These are phyloP conservation scores for Aegle marmelos DNA, from an alignment of 345 rosid genomes.

Conservation along the genomic window DNA sequence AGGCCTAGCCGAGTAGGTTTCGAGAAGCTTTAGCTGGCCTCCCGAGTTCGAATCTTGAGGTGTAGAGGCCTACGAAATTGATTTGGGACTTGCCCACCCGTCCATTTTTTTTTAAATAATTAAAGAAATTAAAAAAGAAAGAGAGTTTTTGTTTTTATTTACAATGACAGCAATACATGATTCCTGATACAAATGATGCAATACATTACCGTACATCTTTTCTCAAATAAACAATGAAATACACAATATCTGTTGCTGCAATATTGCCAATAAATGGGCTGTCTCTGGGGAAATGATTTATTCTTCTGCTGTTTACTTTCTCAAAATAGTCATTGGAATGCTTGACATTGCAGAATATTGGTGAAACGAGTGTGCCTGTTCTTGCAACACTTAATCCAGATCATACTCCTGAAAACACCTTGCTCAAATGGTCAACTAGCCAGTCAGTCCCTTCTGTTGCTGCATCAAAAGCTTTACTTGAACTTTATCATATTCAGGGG, in stretches of 20 bases:
- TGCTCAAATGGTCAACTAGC: slow-evolving; percentile 77
- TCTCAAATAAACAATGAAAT: background rate
- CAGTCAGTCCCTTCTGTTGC: slow-evolving; percentile 88
- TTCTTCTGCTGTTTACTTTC: background rate
- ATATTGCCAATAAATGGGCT: background rate
- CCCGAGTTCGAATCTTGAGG: no score
- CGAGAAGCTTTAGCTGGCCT: no score
- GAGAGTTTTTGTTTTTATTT: no score
- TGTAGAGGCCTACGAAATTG: no score
- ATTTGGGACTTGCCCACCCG: no score
- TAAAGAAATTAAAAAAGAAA: no score
- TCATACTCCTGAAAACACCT: slow-evolving; percentile 47
- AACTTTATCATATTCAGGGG: slow-evolving; percentile 73
- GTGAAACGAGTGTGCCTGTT: slow-evolving; percentile 56
- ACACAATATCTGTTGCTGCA: background rate
- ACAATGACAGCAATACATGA: no score
- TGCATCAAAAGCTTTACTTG: slow-evolving; percentile 74
- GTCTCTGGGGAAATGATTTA: background rate
- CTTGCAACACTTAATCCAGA: slow-evolving; percentile 82
- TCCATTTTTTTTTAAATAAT: no score
- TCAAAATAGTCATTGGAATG: no score
- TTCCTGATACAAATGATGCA: no score
- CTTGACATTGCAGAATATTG: slow-evolving; percentile 59
- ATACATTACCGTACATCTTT: no score
- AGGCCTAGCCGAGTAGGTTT: no score